Percentiles rank a stretch among this genome's conserved stretches.
Evolutionary conservation across 108 stramenopile genomes (phyloP).

Genomic region (Skeletonema costatum): DNA sequence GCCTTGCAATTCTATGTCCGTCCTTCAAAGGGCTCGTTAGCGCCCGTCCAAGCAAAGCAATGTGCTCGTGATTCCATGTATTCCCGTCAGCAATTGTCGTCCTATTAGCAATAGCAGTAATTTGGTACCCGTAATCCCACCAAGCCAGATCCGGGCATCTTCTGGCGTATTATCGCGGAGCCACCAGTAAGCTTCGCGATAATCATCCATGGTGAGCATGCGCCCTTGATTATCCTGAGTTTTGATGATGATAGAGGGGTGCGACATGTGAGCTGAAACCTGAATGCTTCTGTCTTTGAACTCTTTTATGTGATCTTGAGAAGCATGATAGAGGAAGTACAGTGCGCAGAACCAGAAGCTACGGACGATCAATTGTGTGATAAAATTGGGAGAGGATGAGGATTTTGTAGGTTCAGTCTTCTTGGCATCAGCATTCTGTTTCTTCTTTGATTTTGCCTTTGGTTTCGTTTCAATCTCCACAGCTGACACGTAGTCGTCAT

Average conservation of each 20-base stretch:
- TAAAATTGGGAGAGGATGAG: slow-evolving; percentile 15
- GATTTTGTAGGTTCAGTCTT: slow-evolving; percentile 10
- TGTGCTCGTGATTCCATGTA: slow-evolving; percentile 99
- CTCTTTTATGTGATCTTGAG: slow-evolving; percentile 40
- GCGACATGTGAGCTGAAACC: slow-evolving; percentile 68
- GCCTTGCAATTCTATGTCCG: slow-evolving; percentile 92
- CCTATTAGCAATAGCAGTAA: slow-evolving; percentile 95
- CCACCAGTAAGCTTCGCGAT: slow-evolving; percentile 99
- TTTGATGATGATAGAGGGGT: slow-evolving; percentile 94
- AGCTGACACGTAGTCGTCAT: background rate
- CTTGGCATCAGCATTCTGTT: background rate
- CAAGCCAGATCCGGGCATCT: slow-evolving; percentile 97
- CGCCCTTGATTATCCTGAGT: slow-evolving; percentile 63
- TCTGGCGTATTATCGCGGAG: slow-evolving; percentile 95
- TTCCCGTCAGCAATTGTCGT: slow-evolving; percentile 99
- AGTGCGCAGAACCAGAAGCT: slow-evolving; percentile 25
- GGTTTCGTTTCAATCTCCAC: background rate
- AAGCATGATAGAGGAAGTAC: slow-evolving; percentile 30
- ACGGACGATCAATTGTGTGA: slow-evolving; percentile 8
- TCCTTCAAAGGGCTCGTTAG: slow-evolving; percentile 92
- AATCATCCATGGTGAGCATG: slow-evolving; percentile 91
- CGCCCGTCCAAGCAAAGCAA: slow-evolving; percentile 93
- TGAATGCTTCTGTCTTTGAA: slow-evolving; percentile 57
- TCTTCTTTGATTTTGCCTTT: background rate
- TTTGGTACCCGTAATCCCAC: slow-evolving; percentile 97